Percentiles rank a stretch among this genome's conserved stretches.
phyloP scores from a whole-genome alignment of 202 grass and related monocot species.

The Zizania palustris region DNA sequence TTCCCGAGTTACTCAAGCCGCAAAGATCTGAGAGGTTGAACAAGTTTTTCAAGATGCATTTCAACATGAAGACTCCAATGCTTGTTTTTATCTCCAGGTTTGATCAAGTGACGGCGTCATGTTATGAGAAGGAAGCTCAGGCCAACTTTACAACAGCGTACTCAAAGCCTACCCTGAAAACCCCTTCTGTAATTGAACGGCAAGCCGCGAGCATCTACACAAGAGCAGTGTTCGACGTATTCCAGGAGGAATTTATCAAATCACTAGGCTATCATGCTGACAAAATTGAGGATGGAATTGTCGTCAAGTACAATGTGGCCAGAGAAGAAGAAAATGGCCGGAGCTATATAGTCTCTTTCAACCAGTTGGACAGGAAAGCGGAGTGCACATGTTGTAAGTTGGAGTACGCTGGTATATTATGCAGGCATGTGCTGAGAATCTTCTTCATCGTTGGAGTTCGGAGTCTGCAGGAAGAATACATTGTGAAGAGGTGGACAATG shows the following conservation, averaged over 20 bases:
- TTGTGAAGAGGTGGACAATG: constrained; percentile 63
- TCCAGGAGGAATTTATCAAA: constrained; percentile 68
- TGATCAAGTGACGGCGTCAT: constrained; percentile 49
- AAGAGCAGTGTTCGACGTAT: constrained; percentile 55
- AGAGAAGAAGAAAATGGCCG: constrained; percentile 50
- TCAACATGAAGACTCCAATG: constrained; percentile 57
- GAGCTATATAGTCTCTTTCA: constrained; percentile 33
- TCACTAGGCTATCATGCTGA: constrained; percentile 56
- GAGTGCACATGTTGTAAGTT: constrained; percentile 64
- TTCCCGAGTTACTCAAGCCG: constrained; percentile 51
- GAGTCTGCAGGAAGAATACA: constrained; percentile 47
- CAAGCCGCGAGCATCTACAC: constrained; percentile 58
- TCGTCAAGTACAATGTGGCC: constrained; percentile 48
- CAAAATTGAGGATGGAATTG: constrained; percentile 49
- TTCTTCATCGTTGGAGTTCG: constrained; percentile 56
- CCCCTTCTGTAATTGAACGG: constrained; percentile 58
- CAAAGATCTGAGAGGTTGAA: constrained; percentile 52
- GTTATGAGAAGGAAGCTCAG: constrained; percentile 55
- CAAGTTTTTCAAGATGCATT: constrained; percentile 60
- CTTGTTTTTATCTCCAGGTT: constrained; percentile 50
- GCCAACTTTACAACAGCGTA: constrained; percentile 54
- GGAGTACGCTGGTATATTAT: constrained; percentile 60
- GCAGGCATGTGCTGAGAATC: constrained; percentile 66
- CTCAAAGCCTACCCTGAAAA: constrained; percentile 52
- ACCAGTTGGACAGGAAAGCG: constrained; percentile 42